Conservation (phyloP, 345 rosid genomes). For the Raphanus raphanistrum region DNA sequence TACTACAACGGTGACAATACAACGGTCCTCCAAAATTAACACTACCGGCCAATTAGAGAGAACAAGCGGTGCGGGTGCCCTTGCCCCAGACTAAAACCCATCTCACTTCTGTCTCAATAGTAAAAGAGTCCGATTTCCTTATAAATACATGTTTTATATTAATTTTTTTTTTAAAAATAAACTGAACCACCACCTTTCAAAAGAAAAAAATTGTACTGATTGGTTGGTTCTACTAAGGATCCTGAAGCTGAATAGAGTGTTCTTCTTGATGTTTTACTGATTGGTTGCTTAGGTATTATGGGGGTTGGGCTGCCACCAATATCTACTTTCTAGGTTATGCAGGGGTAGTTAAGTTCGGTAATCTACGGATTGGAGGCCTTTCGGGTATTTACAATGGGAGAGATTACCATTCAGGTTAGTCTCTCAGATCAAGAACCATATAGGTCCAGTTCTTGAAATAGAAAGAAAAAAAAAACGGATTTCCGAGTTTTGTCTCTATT, state of each 20-base stretch:
- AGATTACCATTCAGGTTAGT: conserved; percentile 60
- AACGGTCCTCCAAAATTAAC: no score
- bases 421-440: neutral
- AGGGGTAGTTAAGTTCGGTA: conserved; percentile 85
- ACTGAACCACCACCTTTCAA: no score
- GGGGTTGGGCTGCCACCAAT: conserved; percentile 95
- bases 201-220: no score
- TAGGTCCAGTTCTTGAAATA: neutral
- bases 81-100: no score
- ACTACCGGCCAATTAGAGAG: no score
- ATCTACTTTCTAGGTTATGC: conserved; percentile 81
- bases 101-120: no score
- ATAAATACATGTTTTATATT: no score
- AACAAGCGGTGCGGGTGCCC: no score
- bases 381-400: conserved; percentile 77
- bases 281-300: conserved; percentile 62
- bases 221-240: no score
- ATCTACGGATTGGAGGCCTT: conserved; percentile 84
- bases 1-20: no score
- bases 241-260: neutral
- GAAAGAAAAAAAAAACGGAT: neutral
- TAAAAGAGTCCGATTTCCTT: no score
- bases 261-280: conserved; percentile 15
- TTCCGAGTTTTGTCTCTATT: neutral
- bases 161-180: no score